phyloP scores from a whole-genome alignment of 2,329 filamentous ascomycete species.

The Trichophyton schoenleinii region DNA sequence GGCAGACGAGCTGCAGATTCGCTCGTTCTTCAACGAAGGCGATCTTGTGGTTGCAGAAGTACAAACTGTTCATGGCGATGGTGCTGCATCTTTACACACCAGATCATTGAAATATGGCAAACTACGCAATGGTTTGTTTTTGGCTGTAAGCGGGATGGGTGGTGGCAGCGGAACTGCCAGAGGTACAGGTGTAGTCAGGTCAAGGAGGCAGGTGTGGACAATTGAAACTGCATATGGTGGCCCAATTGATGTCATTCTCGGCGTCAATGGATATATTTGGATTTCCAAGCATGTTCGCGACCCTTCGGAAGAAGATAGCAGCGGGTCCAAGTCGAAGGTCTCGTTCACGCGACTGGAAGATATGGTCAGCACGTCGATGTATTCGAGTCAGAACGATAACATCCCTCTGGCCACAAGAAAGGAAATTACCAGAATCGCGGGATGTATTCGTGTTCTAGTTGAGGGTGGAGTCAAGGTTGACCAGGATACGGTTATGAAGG shows the following conservation, averaged over 20 bases:
- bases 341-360: constrained; percentile 81
- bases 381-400: constrained; percentile 87
- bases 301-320: constrained; percentile 20
- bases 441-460: constrained; percentile 70
- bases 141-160: constrained; percentile 67
- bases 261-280: constrained; percentile 96
- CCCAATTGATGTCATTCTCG: constrained; percentile 72
- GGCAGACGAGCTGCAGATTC: constrained; percentile 92
- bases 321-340: constrained; percentile 20
- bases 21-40: constrained; percentile 92
- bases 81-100: constrained; percentile 77
- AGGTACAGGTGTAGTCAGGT: constrained; percentile 62
- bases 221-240: constrained; percentile 39
- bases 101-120: constrained; percentile 89
- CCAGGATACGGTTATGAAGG: constrained; percentile 72
- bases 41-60: constrained; percentile 92
- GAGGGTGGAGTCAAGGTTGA: constrained; percentile 75
- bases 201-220: constrained; percentile 78
- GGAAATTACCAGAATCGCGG: constrained; percentile 75
- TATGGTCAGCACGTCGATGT: constrained; percentile 69
- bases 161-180: constrained; percentile 62
- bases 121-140: constrained; percentile 81
- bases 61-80: constrained; percentile 75
- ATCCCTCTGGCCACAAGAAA: constrained; percentile 64
- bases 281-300: constrained; percentile 63